Base-by-base conservation (phyloP, 2,329 filamentous ascomycete species). In the Westerdykella ornata region DNA sequence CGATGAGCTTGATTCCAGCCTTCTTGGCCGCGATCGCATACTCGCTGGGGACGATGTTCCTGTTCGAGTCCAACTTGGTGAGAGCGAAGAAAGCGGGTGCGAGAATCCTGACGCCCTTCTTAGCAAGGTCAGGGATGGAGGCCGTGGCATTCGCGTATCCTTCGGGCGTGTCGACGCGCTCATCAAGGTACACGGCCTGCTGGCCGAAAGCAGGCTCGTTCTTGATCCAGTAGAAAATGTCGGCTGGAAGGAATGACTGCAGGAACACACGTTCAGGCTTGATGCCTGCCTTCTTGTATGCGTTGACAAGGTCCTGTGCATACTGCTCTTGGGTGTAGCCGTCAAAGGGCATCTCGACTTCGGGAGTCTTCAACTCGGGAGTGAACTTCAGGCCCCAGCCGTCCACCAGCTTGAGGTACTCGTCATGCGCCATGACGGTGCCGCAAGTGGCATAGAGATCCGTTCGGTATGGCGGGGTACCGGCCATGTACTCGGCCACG, bases 321-420 rank as follows among this genome's bases (percentile, higher is more conserved):
- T 78, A 85, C 53, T 71, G 66, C 50, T 77, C 66, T 57, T 84
- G 80, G 0, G 82, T 85, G 68, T 84, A 85, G 15, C 71, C 70
- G 11, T 73, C 57, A 59, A 83, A 86, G 0, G 83, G 83, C 81
- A 86, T 85, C n/a, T 71, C 57, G n/a, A 85, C 77, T 50, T 76
- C 69, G 28, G 69, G 81, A 0, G 76, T 77, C 70, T 86, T 86
- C 22, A 84, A 50, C 43, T 63, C 61, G 1, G 61, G 51, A 1
- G 61, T 61, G 46, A 57, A 84, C 49, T 78, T 73, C 8, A 82
- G 69, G 7, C 49, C 56, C 29, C 77, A 80, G 32, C 78, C 69
- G 49, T 83, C 70, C 37, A 80, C 73, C 30, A 82, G 62, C 26
- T 69, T 63, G 53, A 86, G 81, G 63, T 78, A 81, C 47, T 82